These are phyloP conservation scores for Thalia dealbata DNA, from an alignment of 176 grass and related monocot genomes.

Conservation along the genomic window DNA sequence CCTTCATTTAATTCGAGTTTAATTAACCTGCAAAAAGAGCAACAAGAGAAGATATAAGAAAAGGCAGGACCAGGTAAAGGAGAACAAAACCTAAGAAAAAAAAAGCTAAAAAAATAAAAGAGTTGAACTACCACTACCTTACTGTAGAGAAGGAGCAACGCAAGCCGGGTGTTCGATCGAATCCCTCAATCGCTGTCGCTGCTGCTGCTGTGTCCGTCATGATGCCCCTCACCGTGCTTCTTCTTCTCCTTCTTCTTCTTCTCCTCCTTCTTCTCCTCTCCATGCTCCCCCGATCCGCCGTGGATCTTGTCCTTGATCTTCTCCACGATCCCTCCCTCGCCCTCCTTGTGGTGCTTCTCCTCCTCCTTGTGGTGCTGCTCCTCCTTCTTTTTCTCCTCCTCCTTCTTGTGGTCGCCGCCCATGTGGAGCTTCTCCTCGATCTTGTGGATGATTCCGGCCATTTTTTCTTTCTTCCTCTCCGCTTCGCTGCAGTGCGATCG, in stretches of 20 bases:
- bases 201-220: conserved; percentile 49
- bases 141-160: no score
- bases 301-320: conserved; percentile 96
- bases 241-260: conserved; percentile 49
- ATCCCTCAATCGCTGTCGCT: conserved; percentile 59
- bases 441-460: conserved; percentile 93
- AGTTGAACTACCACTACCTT: no score
- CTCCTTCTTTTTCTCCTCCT: conserved; percentile 50
- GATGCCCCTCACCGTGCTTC: conserved; percentile 36
- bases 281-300: conserved; percentile 31
- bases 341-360: conserved; percentile 36
- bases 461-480: conserved; percentile 15
- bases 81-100: no score
- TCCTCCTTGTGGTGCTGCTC: conserved; percentile 37
- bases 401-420: conserved; percentile 29
- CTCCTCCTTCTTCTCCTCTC: conserved; percentile 34
- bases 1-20: no score
- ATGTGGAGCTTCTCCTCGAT: conserved; percentile 87
- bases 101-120: no score
- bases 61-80: no score
- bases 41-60: no score
- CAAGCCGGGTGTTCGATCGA: no score
- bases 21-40: no score
- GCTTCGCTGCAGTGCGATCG: neutral
- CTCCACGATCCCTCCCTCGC: conserved; percentile 38